Evolutionary conservation across 192 early-diverging fungal species (phyloP).

Genomic region (Coemansia sp.): DNA sequence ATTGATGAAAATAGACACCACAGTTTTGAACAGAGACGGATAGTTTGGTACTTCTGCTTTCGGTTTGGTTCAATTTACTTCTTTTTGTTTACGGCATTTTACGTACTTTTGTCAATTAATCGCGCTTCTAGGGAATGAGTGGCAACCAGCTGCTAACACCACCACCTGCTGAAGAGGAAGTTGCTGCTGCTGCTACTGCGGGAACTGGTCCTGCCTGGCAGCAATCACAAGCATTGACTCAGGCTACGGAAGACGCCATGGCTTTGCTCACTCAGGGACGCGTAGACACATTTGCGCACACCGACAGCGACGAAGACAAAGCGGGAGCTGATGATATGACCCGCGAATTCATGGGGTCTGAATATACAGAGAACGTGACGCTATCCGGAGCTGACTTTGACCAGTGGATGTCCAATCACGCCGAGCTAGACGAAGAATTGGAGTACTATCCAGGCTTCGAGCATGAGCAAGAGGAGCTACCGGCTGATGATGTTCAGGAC

Average conservation of each 20-base stretch:
- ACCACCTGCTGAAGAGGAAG: background rate
- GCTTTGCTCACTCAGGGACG: background rate
- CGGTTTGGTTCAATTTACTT: background rate
- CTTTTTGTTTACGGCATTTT: background rate
- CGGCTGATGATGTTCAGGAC: background rate
- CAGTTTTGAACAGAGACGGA: no score
- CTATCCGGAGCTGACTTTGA: constrained; percentile 31
- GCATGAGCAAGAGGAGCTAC: background rate
- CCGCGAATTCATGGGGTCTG: constrained; percentile 22
- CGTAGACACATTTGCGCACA: background rate
- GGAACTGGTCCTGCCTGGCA: background rate
- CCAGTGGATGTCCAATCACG: constrained; percentile 38
- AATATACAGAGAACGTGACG: constrained; percentile 12
- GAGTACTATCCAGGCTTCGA: background rate
- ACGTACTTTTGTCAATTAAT: background rate
- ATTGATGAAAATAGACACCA: no score
- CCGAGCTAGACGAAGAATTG: constrained; percentile 6
- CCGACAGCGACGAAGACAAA: background rate
- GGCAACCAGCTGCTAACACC: background rate
- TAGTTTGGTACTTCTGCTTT: no score
- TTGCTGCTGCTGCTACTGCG: background rate
- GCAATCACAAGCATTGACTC: background rate
- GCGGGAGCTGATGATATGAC: constrained; percentile 14
- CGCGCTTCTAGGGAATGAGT: background rate
- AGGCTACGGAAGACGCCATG: constrained; percentile 13